Percentiles rank a stretch among this genome's conserved stretches.
Evolutionary conservation across 73 alveolate genomes (phyloP).

Genomic region (Paramecium biaurelia): DNA sequence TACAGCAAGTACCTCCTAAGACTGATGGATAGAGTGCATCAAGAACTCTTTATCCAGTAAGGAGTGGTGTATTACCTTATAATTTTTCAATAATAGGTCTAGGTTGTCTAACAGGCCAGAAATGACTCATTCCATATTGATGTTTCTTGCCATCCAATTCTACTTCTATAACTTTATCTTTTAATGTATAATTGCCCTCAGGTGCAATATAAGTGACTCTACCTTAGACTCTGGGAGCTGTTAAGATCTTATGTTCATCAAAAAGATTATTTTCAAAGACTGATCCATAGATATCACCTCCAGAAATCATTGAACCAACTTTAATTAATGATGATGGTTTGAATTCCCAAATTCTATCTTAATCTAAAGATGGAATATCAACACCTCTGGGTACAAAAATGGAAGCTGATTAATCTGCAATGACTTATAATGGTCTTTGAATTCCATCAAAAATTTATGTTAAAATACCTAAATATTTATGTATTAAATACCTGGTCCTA

Average conservation of each 20-base stretch:
- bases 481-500: constrained; percentile 94
- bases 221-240: constrained; percentile 95
- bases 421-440: constrained; percentile 62
- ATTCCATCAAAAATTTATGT: constrained; percentile 89
- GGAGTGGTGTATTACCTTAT: constrained; percentile 84
- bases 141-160: constrained; percentile 87
- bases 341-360: constrained; percentile 93
- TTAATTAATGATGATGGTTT: constrained; percentile 82
- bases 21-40: constrained; percentile 97
- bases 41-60: constrained; percentile 94
- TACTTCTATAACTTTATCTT: constrained; percentile 88
- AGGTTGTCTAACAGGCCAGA: constrained; percentile 94
- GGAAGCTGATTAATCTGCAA: constrained; percentile 59
- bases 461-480: constrained; percentile 77
- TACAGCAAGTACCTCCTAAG: constrained; percentile 98
- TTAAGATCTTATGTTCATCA: constrained; percentile 87
- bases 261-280: constrained; percentile 93
- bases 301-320: constrained; percentile 76
- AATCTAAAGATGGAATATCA: constrained; percentile 94
- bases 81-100: constrained; percentile 89
- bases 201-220: constrained; percentile 85
- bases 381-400: constrained; percentile 98
- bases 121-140: constrained; percentile 85
- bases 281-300: constrained; percentile 97
- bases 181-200: constrained; percentile 85